A percentile compares a stretch with the other conserved stretches of the same genome.
Evolutionary conservation across 345 rosid species (phyloP).

Genomic region (Geranium brycei): DNA sequence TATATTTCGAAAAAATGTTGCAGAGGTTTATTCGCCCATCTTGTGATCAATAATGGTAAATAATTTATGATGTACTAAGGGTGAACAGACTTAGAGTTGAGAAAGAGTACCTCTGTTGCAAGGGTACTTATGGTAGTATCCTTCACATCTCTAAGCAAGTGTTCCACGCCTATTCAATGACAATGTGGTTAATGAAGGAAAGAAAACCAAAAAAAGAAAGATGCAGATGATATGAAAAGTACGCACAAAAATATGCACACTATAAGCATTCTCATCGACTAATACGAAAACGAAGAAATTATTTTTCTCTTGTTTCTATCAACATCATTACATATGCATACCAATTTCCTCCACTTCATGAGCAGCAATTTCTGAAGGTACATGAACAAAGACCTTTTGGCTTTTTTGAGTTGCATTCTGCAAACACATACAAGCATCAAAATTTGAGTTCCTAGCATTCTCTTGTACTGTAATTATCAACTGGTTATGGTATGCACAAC

Average conservation of each 20-base stretch:
- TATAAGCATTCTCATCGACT: neutral
- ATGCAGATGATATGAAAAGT: neutral
- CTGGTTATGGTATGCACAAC: no score
- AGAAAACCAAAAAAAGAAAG: neutral
- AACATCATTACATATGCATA: slow-evolving; percentile 14
- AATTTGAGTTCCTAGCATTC: slow-evolving; percentile 1
- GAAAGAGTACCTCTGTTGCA: slow-evolving; percentile 52
- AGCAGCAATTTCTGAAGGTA: slow-evolving; percentile 68
- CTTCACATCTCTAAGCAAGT: slow-evolving; percentile 75
- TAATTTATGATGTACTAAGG: no score
- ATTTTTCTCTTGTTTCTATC: neutral
- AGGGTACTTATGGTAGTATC: slow-evolving; percentile 80
- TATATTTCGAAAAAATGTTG: neutral
- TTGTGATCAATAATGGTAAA: no score
- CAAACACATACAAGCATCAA: slow-evolving; percentile 5
- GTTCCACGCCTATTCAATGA: slow-evolving; percentile 53
- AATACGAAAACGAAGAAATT: no score
- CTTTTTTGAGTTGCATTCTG: slow-evolving; percentile 87
- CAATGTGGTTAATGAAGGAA: slow-evolving; percentile 1
- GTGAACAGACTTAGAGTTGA: neutral
- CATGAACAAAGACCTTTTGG: slow-evolving; percentile 70
- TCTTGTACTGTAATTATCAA: no score
- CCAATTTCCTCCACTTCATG: slow-evolving; percentile 94
- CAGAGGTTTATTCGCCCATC: no score
- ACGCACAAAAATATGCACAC: slow-evolving; percentile 3